phyloP scores from a whole-genome alignment of 768 basidiomycete species.

The Tricholomella constricta region DNA sequence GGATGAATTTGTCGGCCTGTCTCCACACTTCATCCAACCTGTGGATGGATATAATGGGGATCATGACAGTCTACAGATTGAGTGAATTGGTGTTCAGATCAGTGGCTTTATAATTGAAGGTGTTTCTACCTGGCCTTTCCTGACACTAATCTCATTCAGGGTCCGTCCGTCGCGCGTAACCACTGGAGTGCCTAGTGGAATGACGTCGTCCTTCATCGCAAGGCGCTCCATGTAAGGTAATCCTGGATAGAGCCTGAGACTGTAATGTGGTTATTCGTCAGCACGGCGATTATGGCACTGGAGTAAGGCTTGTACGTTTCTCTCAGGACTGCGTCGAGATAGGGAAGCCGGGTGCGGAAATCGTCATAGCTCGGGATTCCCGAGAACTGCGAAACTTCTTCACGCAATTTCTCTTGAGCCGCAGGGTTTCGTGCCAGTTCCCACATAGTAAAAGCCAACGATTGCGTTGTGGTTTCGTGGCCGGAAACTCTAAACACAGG shows the following conservation, averaged over 20 bases:
- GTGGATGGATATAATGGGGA: neutral
- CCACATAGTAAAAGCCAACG: neutral
- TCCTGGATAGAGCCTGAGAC: neutral
- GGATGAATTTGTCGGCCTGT: neutral
- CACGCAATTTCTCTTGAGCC: neutral
- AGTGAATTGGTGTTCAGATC: no score
- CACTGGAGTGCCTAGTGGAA: neutral
- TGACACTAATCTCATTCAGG: neutral
- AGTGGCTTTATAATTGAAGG: no score
- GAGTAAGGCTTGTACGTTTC: neutral
- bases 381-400: neutral
- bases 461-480: neutral
- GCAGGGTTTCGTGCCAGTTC: neutral
- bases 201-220: neutral
- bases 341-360: neutral
- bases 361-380: neutral
- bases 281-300: neutral
- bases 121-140: neutral
- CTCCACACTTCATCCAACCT: neutral
- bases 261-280: neutral
- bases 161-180: neutral
- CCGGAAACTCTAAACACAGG: neutral
- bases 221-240: neutral
- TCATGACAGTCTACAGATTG: neutral
- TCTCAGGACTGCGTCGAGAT: slow-evolving; percentile 1